Evolutionary conservation across 1,139 yeast genomes (phyloP), one percentile per base, ranked within the genome.

Genomic region (Suhomyces coccinellae): DNA sequence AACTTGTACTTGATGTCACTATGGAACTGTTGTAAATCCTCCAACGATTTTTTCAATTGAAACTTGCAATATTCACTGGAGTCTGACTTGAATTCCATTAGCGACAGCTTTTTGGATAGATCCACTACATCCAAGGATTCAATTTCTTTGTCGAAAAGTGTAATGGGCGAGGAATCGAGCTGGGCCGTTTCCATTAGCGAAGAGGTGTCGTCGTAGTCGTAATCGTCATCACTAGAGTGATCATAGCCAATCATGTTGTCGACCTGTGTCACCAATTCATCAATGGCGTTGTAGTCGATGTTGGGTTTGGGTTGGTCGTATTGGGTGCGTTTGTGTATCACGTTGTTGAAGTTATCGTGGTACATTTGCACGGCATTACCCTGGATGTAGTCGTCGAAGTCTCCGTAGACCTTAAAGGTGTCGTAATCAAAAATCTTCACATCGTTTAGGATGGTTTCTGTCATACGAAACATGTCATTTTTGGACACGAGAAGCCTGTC

Each of bases 401-500:
- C 42, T 2, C 55, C 55, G 36, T 49, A 52, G 7, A 48, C 41
- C 17, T 47, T 48, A 36, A 46, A 39, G 27, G 44, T 44, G 22
- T 43, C 38, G 36, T 45, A 47, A 43, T 54, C 55, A 28, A 53
- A 48, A 27, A 55, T 43, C 35, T 51, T 49, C 45, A 55, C 41
- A 16, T 50, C 54, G 7, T 40, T 45, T 17, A 56, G 47, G 1
- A 50, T 36, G 17, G 40, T 39, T 32, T 47, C 45, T 13, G 52
- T 29, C 14, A 55, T 38, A 8, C 40, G 42, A 26, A 52, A 46
- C 50, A 53, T 49, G 38, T 52, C 55, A 4, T 29, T 13, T 27
- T 50, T 52, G n/a, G 46, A 40, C 9, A 52, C 29, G 33, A 42
- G 33, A 31, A 50, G 49, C 30, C 50, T 48, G 13, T 44, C 35